These are phyloP conservation scores for Yamadazyma sp. DNA, from an alignment of 1,139 yeast genomes.

Conservation along the genomic window DNA sequence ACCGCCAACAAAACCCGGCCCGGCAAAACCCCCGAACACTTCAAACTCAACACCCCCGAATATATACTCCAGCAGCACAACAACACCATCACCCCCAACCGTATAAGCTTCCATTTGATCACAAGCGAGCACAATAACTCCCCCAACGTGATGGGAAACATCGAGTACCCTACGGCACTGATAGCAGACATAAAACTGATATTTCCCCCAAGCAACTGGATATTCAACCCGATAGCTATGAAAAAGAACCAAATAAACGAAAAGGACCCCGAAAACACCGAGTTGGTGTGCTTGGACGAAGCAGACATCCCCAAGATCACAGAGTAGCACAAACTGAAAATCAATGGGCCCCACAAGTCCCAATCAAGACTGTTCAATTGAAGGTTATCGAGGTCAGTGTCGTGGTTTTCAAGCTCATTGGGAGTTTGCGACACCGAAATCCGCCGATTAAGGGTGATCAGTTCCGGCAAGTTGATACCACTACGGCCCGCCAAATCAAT, in stretches of 20 bases:
- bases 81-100: slow-evolving; percentile 53
- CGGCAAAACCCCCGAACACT: slow-evolving; percentile 67
- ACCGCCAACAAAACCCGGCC: slow-evolving; percentile 72
- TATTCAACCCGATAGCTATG: slow-evolving; percentile 61
- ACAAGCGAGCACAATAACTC: slow-evolving; percentile 60
- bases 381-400: slow-evolving; percentile 23
- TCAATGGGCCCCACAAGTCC: slow-evolving; percentile 90
- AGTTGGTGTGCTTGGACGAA: slow-evolving; percentile 36
- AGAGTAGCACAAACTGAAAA: slow-evolving; percentile 66
- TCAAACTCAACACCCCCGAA: slow-evolving; percentile 64
- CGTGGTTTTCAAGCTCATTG: slow-evolving; percentile 22
- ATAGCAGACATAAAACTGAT: slow-evolving; percentile 74
- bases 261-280: slow-evolving; percentile 52
- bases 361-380: slow-evolving; percentile 53
- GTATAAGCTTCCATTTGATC: slow-evolving; percentile 48
- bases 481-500: slow-evolving; percentile 44
- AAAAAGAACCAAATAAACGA: slow-evolving; percentile 56
- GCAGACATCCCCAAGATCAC: slow-evolving; percentile 51
- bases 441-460: slow-evolving; percentile 30
- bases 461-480: slow-evolving; percentile 46
- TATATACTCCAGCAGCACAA: slow-evolving; percentile 73
- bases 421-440: slow-evolving; percentile 31
- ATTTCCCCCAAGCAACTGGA: slow-evolving; percentile 73
- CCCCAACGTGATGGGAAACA: slow-evolving; percentile 74
- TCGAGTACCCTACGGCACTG: slow-evolving; percentile 77